These are phyloP conservation scores for Parafenestella ontariensis DNA, from an alignment of 2,329 filamentous ascomycete genomes.

Conservation along the genomic window DNA sequence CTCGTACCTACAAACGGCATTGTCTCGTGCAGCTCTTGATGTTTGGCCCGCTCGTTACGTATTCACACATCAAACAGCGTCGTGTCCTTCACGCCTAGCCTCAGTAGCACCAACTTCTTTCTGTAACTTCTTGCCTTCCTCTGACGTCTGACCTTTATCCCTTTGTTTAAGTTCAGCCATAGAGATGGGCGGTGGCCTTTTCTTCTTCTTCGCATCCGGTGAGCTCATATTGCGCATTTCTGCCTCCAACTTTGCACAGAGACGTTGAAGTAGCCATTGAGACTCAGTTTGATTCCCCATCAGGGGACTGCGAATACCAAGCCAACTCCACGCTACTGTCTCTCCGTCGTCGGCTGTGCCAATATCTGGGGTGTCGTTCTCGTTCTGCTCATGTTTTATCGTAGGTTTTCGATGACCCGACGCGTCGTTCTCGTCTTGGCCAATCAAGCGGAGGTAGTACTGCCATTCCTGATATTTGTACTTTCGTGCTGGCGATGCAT, in stretches of 20 bases:
- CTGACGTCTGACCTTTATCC: slow-evolving; percentile 2
- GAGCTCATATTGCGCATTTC: slow-evolving; percentile 44
- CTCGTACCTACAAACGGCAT: neutral
- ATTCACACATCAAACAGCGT: slow-evolving; percentile 9
- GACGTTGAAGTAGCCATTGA: slow-evolving; percentile 74
- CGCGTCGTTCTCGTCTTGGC: slow-evolving; percentile 50
- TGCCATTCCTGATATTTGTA: slow-evolving; percentile 51
- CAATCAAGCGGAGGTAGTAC: slow-evolving; percentile 47
- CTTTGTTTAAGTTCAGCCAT: slow-evolving; percentile 34
- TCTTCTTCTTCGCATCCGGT: slow-evolving; percentile 16
- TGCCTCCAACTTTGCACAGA: slow-evolving; percentile 63
- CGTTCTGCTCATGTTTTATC: slow-evolving; percentile 22
- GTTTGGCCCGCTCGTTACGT: neutral
- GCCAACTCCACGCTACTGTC: slow-evolving; percentile 76
- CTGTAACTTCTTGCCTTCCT: slow-evolving; percentile 12
- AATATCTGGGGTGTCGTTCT: slow-evolving; percentile 35
- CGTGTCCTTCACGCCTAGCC: slow-evolving; percentile 6
- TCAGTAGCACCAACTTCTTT: slow-evolving; percentile 16
- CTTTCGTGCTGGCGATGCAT: slow-evolving; percentile 47
- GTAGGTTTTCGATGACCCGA: slow-evolving; percentile 45
- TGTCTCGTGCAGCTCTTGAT: neutral
- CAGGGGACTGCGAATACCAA: slow-evolving; percentile 71
- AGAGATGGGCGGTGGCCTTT: slow-evolving; percentile 41
- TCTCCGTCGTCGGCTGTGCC: slow-evolving; percentile 41
- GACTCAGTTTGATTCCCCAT: slow-evolving; percentile 73